Conservation (phyloP, 2,329 filamentous ascomycete species). For the Alternaria panax region DNA sequence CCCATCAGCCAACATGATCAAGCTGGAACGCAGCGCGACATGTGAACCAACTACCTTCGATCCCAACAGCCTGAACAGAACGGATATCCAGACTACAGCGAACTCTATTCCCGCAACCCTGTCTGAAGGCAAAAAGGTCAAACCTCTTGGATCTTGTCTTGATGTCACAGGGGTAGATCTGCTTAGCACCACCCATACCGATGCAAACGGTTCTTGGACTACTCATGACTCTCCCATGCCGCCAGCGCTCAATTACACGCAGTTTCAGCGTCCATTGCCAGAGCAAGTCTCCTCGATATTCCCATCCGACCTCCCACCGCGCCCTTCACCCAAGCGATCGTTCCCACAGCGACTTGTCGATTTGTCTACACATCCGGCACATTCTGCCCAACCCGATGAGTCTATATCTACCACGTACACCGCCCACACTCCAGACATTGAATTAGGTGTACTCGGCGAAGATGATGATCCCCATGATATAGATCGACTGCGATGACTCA, state of each 20-base stretch:
- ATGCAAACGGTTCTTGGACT: not conserved
- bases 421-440: not conserved
- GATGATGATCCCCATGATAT: accelerated
- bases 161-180: not conserved
- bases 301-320: not conserved
- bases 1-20: not conserved
- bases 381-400: not conserved
- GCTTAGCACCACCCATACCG: not conserved
- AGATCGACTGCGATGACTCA: not conserved
- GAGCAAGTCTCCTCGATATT: not conserved
- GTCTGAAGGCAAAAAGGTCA: not conserved
- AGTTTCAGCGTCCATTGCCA: not conserved
- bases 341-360: not conserved
- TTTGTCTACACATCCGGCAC: not conserved
- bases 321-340: not conserved
- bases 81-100: not conserved
- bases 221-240: not conserved
- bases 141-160: not conserved
- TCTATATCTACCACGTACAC: not conserved
- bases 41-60: not conserved
- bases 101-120: not conserved
- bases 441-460: not conserved
- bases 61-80: not conserved
- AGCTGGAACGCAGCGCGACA: not conserved
- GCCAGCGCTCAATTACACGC: not conserved